Conservation (phyloP, 768 basidiomycete genomes). For the Pleurotus salmoneostramineus region DNA sequence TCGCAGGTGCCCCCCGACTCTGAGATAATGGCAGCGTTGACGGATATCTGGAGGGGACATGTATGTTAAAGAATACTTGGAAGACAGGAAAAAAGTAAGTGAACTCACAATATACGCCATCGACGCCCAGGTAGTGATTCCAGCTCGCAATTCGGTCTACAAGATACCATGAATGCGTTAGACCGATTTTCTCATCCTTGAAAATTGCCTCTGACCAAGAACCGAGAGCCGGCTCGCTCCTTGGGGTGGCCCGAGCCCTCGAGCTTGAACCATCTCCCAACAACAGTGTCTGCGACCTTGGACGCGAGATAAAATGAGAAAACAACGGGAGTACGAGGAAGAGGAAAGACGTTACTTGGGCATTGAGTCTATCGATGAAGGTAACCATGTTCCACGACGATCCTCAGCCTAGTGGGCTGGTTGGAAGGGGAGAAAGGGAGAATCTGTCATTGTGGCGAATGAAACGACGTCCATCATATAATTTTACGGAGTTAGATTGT, state of each 20-base stretch:
- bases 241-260: constrained; percentile 67
- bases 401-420: too few species aligned
- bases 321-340: not conserved
- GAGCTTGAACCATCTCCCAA: constrained; percentile 68
- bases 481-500: too few species aligned
- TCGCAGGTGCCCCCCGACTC: constrained; percentile 81
- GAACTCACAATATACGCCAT: constrained; percentile 78
- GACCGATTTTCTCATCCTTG: not conserved
- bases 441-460: too few species aligned
- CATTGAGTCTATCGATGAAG: constrained; percentile 20
- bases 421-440: too few species aligned
- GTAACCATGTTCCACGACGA: constrained; percentile 13
- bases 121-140: constrained; percentile 79
- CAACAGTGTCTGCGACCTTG: constrained; percentile 41
- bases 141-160: constrained; percentile 76
- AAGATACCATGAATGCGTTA: not conserved
- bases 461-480: too few species aligned
- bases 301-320: not conserved
- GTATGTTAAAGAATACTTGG: constrained; percentile 8
- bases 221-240: constrained; percentile 61
- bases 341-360: constrained; percentile 20
- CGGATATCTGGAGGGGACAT: constrained; percentile 57
- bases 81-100: not conserved
- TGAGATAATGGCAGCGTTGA: constrained; percentile 77
- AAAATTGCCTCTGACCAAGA: constrained; percentile 35